Conservation (phyloP, 345 rosid species). For the Lepidium africanum region DNA sequence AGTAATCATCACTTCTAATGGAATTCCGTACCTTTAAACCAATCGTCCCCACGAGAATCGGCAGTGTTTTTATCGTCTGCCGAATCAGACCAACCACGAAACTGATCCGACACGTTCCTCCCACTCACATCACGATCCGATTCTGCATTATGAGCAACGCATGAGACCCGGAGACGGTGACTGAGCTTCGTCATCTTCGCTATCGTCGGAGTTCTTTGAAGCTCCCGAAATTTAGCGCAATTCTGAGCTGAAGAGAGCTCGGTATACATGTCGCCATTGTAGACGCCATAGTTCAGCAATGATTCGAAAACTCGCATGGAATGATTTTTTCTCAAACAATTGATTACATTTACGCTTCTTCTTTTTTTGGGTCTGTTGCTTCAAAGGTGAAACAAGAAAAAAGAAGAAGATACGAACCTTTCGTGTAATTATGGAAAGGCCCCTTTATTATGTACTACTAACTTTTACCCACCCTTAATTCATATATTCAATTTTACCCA, state of each 20-base stretch:
- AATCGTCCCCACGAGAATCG: conserved; percentile 37
- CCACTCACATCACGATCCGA: background rate
- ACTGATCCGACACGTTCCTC: conserved; percentile 34
- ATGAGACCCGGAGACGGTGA: conserved; percentile 18
- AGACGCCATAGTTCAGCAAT: conserved; percentile 30
- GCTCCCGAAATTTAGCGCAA: conserved; percentile 35
- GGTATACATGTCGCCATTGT: conserved; percentile 47
- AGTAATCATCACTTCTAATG: background rate
- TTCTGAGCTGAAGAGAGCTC: conserved; percentile 73
- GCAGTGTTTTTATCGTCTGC: conserved; percentile 30
- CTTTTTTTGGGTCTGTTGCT: background rate
- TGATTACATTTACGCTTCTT: background rate
- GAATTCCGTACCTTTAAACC: conserved; percentile 46
- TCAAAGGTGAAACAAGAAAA: background rate
- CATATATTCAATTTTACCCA: background rate
- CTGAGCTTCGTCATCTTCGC: conserved; percentile 29
- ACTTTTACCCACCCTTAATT: background rate
- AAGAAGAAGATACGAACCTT: background rate
- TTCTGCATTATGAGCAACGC: conserved; percentile 26
- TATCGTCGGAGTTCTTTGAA: conserved; percentile 25
- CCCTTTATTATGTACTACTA: background rate
- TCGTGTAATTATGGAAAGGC: background rate
- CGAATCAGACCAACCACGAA: conserved; percentile 67
- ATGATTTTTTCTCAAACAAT: background rate
- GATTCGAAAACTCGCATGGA: background rate